Evolutionary conservation across 805 yeast species (phyloP), one percentile per base, ranked within the genome.

Genomic region (Saturnispora halmiae): DNA sequence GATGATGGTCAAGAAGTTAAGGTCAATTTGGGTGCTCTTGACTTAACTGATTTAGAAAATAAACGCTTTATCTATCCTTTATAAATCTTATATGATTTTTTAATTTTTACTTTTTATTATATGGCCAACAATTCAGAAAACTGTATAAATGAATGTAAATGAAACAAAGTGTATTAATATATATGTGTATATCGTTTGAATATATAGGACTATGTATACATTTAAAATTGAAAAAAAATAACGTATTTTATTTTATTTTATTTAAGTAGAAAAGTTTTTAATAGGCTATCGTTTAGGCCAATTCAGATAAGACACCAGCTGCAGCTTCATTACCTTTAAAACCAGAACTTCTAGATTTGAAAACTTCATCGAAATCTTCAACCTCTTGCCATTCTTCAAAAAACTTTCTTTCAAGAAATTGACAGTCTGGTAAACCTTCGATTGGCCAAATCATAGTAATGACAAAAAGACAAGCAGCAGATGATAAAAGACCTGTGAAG

Each of bases 311-410:
- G 20, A 18, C 24, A 19, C 25, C 34, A 31, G 25, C 20, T 8
- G 32, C 42, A 20, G 10, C n/a, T 33, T 37, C 27, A 10, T 15
- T 27, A 21, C 33, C 42, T 4, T 39, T 28, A 11, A 10, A 24
- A 34, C 18, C 16, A 3, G 6, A 13, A 27, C 26, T 19, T 14
- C 18, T 19, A 15, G 33, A 24, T 24, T 32, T 40, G 26, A 56
- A 51, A 33, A 47, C 44, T 4, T 61, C 67, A 36, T 69, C 76
- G 52, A 79, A 79, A 46, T 74, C 72, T 51, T 79, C 84, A 39
- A 77, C 84, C 34, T 78, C 77, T 39, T 66, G 71, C 68, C 70
- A 69, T 51, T 75, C 72, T 60, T 79, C 85, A 43, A 53, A 63
- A 82, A 86, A 81, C 8, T 73, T 77, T 46, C 64, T 67, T 43